These are phyloP conservation scores for Diaporthe batatas DNA, from an alignment of 2,329 filamentous ascomycete genomes.

Conservation along the genomic window DNA sequence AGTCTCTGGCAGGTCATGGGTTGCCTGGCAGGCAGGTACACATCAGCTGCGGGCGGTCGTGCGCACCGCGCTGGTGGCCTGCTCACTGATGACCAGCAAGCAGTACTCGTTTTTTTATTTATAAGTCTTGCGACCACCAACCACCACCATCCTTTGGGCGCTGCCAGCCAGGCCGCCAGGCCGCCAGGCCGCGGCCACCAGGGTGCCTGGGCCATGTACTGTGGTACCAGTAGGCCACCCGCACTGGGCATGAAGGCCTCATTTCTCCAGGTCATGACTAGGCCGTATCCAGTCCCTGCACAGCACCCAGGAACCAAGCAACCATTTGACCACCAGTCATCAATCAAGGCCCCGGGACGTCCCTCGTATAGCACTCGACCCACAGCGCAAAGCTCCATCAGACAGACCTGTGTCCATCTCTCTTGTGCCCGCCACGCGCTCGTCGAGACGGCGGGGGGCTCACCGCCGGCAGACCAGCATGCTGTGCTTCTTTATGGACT, in stretches of 20 bases:
- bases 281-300: neutral
- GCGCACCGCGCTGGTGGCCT: too few relatives aligned
- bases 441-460: neutral
- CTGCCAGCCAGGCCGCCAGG: too few relatives aligned
- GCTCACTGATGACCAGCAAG: too few relatives aligned
- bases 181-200: conserved; percentile 3
- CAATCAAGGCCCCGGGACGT: conserved; percentile 9
- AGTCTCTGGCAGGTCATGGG: neutral
- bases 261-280: conserved; percentile 18
- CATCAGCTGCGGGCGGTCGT: too few relatives aligned
- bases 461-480: neutral
- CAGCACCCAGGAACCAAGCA: conserved; percentile 11
- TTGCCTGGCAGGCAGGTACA: neutral
- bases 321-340: conserved; percentile 14
- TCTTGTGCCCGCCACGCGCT: neutral
- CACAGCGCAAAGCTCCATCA: neutral
- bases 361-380: conserved; percentile 24
- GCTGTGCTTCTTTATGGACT: neutral
- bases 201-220: neutral
- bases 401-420: conserved; percentile 15
- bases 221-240: too few relatives aligned
- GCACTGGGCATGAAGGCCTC: conserved; percentile 17
- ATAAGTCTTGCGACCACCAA: neutral
- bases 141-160: neutral
- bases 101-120: neutral